Evolutionary conservation across 176 grass and related monocot genomes (phyloP).

Genomic region (Luzula sylvatica): DNA sequence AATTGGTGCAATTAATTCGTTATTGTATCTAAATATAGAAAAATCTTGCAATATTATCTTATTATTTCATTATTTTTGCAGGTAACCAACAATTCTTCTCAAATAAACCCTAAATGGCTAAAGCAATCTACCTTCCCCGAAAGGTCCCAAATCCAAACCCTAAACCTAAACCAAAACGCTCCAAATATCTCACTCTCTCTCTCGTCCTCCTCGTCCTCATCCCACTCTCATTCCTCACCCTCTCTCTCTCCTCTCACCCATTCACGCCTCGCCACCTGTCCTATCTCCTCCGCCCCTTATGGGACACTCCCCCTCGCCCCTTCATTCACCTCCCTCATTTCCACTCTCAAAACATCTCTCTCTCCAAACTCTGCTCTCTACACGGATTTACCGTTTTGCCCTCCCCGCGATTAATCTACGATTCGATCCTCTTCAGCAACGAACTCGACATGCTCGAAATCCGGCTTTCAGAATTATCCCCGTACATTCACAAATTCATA

Average conservation of each 20-base stretch:
- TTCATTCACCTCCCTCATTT: conserved; percentile 75
- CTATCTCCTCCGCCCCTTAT: conserved; percentile 80
- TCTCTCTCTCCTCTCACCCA: conserved; percentile 3
- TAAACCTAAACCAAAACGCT: not conserved
- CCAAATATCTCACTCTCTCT: not conserved
- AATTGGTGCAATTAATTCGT: too few species aligned
- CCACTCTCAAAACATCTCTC: conserved; percentile 55
- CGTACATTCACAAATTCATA: conserved; percentile 66
- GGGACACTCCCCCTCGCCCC: conserved; percentile 67
- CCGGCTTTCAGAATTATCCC: conserved; percentile 61
- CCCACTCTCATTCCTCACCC: conserved; percentile 4
- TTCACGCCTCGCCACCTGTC: conserved; percentile 27
- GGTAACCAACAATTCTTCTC: too few species aligned
- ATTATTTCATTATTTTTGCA: too few species aligned
- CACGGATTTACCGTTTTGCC: conserved; percentile 66
- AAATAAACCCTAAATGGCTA: too few species aligned
- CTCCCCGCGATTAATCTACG: conserved; percentile 60
- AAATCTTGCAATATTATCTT: too few species aligned
- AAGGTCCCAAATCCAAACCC: too few species aligned
- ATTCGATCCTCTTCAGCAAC: conserved; percentile 81
- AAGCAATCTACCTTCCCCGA: too few species aligned
- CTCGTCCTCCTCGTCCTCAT: conserved; percentile 13
- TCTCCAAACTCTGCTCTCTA: conserved; percentile 49
- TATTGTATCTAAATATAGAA: too few species aligned
- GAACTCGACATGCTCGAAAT: conserved; percentile 87